Evolutionary conservation across 176 grass and related monocot species (phyloP), one percentile per base, ranked within the genome.

Genomic region (Tillandsia leiboldiana): DNA sequence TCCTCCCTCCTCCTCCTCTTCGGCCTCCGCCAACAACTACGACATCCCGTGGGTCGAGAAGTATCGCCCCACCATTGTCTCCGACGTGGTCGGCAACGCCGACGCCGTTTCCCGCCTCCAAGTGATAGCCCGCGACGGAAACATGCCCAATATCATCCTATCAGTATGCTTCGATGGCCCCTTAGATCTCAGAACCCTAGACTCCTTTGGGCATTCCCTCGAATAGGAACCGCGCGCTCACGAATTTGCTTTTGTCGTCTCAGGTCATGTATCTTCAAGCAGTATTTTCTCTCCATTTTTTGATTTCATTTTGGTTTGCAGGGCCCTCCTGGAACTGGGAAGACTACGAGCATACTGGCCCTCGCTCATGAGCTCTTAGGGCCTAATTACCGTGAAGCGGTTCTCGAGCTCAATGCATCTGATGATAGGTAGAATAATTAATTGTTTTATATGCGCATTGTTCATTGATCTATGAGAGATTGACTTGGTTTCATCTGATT

Each of bases 71-170:
- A 65, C 82, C 69, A 83, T 79, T 63, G 82, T 99, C 13, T 77
- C 83, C 14, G 94, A 97, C 26, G 87, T 99, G 49, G 84, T 90
- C 66, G 94, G 94, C 59, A 99, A 99, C 79, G 68, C 68, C 47
- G 89, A 99, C 48, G 94, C 94, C 82, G 80, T 99, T 27, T 70
- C 84, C 51, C 94, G 89, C 51, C 94, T 99, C 28, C 66, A 90
- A 70, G 84, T 97, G 79, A 92, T 97, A 77, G 84, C 94, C 18
- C 84, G 86, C 51, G 84, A 97, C 70, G 89, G 94, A 67, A 97
- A 97, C 79, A 84, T 97, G 89, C 94, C 89, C 66, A 97, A 97
- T 64, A 79, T 97, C 84, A 93, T 93, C 65, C 94, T 97, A 84
- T 92, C 89, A 13, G 89, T 97, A 83, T 81, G 86, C 50, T 1